Conservation (phyloP, 805 yeast species). For the Henningerozyma blattae region DNA sequence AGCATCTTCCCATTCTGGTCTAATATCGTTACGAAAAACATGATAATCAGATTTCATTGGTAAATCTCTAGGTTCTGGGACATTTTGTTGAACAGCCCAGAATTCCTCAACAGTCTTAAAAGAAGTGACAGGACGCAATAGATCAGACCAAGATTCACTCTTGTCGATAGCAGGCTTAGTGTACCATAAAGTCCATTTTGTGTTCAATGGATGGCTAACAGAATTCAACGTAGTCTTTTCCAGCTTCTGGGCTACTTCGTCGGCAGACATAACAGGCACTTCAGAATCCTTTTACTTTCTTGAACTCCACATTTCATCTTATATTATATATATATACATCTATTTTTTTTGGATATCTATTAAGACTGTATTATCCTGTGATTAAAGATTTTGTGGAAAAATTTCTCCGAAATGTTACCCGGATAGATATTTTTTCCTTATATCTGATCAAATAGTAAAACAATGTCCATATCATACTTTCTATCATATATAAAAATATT, state of each 20-base stretch:
- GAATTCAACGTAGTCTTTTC: constrained; percentile 16
- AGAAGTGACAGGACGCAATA: constrained; percentile 83
- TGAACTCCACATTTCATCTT: too few species aligned
- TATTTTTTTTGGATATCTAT: too few species aligned
- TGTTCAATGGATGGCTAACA: constrained; percentile 68
- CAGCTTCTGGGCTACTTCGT: constrained; percentile 23
- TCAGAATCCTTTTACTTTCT: too few species aligned
- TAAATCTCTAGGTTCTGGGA: constrained; percentile 82
- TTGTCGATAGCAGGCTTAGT: constrained; percentile 79
- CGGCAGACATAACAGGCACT: constrained; percentile 28
- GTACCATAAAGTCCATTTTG: constrained; percentile 94
- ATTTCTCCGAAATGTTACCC: too few species aligned
- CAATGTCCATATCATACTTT: too few species aligned
- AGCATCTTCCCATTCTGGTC: constrained; percentile 97
- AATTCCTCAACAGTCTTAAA: constrained; percentile 92
- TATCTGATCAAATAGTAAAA: too few species aligned
- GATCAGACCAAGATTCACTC: constrained; percentile 81
- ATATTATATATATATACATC: too few species aligned
- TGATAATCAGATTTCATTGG: constrained; percentile 91
- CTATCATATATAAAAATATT: too few species aligned
- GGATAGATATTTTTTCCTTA: too few species aligned
- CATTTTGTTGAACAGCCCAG: constrained; percentile 94
- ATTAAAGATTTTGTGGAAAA: too few species aligned
- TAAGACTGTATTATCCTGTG: too few species aligned
- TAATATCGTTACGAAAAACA: constrained; percentile 81